A percentile compares a stretch with the other conserved stretches of the same genome.
phyloP scores from a whole-genome alignment of 306 rosid species.

The Geum urbanum region DNA sequence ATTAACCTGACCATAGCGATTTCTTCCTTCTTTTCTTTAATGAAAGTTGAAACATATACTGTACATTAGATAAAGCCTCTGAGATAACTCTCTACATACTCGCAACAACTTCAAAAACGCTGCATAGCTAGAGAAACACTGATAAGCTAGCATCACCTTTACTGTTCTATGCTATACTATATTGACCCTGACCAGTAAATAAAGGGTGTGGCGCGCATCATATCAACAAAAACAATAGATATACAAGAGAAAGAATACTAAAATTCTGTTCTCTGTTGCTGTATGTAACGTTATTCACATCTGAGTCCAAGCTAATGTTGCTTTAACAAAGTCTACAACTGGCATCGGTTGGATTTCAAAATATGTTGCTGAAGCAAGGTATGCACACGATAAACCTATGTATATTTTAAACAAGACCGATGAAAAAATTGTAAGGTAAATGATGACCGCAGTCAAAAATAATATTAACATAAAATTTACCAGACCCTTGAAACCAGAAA shows the following conservation, averaged over 20 bases:
- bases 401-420: slow-evolving; percentile 66
- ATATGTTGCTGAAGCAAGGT: slow-evolving; percentile 68
- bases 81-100: not conserved
- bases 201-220: not conserved
- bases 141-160: too few relatives aligned
- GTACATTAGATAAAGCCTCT: too few relatives aligned
- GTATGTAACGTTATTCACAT: not conserved
- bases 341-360: slow-evolving; percentile 49
- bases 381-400: slow-evolving; percentile 63
- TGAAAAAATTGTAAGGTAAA: slow-evolving; percentile 62
- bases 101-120: not conserved
- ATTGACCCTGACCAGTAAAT: too few relatives aligned
- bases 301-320: slow-evolving; percentile 33
- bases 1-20: not conserved
- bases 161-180: too few relatives aligned
- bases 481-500: slow-evolving; percentile 54
- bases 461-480: slow-evolving; percentile 41
- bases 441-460: slow-evolving; percentile 47
- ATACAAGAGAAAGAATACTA: not conserved
- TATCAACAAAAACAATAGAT: not conserved
- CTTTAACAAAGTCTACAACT: slow-evolving; percentile 39
- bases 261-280: not conserved
- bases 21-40: too few relatives aligned
- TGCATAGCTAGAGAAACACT: not conserved
- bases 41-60: too few relatives aligned